These are phyloP conservation scores for Corynascus novoguineensis DNA, from an alignment of 495 filamentous ascomycete species.

Conservation along the genomic window DNA sequence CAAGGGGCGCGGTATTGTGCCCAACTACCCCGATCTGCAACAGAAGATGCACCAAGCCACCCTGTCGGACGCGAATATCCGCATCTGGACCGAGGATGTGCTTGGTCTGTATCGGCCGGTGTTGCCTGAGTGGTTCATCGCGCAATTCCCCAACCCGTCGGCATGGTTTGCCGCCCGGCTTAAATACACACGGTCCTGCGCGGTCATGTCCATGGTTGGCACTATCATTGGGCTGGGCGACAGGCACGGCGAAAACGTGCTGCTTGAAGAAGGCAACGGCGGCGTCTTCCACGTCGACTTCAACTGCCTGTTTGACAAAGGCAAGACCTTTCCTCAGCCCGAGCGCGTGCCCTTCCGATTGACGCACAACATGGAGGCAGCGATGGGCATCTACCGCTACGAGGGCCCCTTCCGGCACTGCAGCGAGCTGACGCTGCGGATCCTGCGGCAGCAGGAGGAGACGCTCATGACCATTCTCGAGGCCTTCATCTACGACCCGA, in stretches of 20 bases:
- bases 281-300: constrained; percentile 98
- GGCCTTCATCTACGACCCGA: constrained; percentile 94
- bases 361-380: constrained; percentile 96
- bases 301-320: constrained; percentile 99
- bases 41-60: constrained; percentile 45
- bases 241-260: constrained; percentile 96
- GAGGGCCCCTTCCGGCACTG: constrained; percentile 89
- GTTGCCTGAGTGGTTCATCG: constrained; percentile 89
- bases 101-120: constrained; percentile 67
- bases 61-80: constrained; percentile 41
- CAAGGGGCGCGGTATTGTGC: constrained; percentile 57
- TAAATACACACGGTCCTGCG: constrained; percentile 84
- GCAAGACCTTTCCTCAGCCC: constrained; percentile 89
- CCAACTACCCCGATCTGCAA: constrained; percentile 45
- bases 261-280: constrained; percentile 90
- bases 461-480: constrained; percentile 95
- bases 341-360: constrained; percentile 96
- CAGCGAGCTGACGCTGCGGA: constrained; percentile 76
- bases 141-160: constrained; percentile 87
- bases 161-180: constrained; percentile 90
- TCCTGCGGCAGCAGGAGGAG: constrained; percentile 88
- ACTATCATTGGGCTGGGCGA: constrained; percentile 92
- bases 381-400: constrained; percentile 88
- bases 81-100: constrained; percentile 66
- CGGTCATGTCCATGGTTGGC: constrained; percentile 97